Base-by-base conservation (phyloP, 148 eudicot species). In the Amaranthus hypochondriacus region DNA sequence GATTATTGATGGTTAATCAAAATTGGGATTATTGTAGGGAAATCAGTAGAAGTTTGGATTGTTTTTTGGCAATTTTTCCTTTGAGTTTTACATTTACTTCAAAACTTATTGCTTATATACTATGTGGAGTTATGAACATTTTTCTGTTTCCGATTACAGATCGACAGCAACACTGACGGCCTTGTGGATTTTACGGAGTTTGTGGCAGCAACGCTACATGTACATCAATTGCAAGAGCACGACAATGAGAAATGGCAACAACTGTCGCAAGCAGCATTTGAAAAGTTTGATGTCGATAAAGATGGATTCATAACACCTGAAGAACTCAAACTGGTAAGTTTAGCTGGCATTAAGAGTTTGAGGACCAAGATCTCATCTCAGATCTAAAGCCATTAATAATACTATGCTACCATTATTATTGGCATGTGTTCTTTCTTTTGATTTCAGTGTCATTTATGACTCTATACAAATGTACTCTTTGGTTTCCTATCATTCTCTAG, bases 111-210 rank as follows among this genome's bases (percentile, higher is more conserved):
- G 54, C 18, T 44, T n/a, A 12, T 10, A 5, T 58, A 47, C 56
- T 77, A 68, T 75, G 39, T 2, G 56, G 42, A 21, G 15, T 61
- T 62, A 9, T 76, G 56, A 28, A 28, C 39, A 28, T 28, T 28
- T 72, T 39, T 15, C 56, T 71, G 55, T 64, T 60, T 81, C 18
- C 66, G 79, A 70, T 73, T 73, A 47, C 96, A 94, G 98, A 89
- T 94, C 39, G 98, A 94, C 75, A 83, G 90, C 82, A 94, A 94
- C 82, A 91, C 98, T 5, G 98, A 94, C 70, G 98, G 98, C 8
- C 83, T 89, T 44, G 92, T 94, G 66, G 98, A 94, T 86, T 94
- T 89, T 79, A 73, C 87, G 0, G 98, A 94, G 83, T 94, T 94
- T 81, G 96, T 94, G 14, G 93, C 98, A 48, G 98, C 98, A 14